These are phyloP conservation scores for Trichoderma breve DNA, from an alignment of 2,329 filamentous ascomycete genomes.

Conservation along the genomic window DNA sequence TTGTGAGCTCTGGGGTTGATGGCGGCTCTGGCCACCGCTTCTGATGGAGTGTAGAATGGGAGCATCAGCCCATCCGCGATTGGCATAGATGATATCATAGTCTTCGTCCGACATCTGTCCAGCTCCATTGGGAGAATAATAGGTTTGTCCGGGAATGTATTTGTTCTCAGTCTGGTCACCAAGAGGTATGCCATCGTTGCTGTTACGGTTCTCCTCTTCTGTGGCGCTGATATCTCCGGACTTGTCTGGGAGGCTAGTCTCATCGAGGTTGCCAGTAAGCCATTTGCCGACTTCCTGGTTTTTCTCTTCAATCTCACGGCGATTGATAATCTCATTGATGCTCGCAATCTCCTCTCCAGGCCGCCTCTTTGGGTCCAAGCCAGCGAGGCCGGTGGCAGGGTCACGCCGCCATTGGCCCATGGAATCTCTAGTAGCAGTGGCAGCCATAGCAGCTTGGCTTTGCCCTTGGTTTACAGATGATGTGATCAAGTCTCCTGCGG, in stretches of 20 bases:
- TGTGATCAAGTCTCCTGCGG: constrained; percentile 42
- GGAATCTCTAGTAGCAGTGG: constrained; percentile 35
- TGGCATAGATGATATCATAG: constrained; percentile 48
- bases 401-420: constrained; percentile 44
- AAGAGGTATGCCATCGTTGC: constrained; percentile 44
- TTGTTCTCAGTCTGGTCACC: constrained; percentile 51
- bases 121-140: constrained; percentile 42
- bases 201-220: constrained; percentile 29
- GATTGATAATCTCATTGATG: constrained; percentile 47
- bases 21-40: constrained; percentile 28
- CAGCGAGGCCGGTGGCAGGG: constrained; percentile 40
- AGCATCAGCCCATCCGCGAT: constrained; percentile 49
- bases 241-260: constrained; percentile 29
- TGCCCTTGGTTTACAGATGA: constrained; percentile 23
- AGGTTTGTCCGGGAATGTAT: constrained; percentile 48
- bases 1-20: constrained; percentile 52
- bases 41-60: constrained; percentile 48
- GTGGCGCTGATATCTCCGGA: constrained; percentile 27
- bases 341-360: constrained; percentile 44
- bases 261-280: constrained; percentile 40
- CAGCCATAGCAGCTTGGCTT: background rate
- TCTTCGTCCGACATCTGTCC: constrained; percentile 47
- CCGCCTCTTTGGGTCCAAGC: constrained; percentile 49
- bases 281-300: constrained; percentile 53
- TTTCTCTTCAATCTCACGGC: constrained; percentile 43